Evolutionary conservation across 495 filamentous ascomycete species (phyloP).

Genomic region (Podospora bellae-mahoneyi): DNA sequence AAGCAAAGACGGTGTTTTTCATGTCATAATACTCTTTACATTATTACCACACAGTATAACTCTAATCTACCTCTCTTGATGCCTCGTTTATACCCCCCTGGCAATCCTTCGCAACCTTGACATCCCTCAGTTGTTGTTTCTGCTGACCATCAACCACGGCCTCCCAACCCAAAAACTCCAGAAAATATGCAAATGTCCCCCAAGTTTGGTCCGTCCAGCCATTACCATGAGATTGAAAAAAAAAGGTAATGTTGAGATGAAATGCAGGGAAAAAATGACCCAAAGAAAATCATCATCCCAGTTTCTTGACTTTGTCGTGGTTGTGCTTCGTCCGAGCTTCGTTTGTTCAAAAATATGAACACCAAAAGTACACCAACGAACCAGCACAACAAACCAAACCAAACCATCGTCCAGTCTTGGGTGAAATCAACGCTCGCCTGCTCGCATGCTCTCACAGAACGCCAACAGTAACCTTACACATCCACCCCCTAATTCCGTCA

Average conservation of each 20-base stretch:
- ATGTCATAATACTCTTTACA: no score
- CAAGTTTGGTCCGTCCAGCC: constrained; percentile 9
- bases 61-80: no score
- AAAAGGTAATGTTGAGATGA: background rate
- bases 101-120: no score
- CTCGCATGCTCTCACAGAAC: background rate
- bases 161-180: background rate
- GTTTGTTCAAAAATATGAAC: background rate
- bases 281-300: background rate
- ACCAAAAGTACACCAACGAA: background rate
- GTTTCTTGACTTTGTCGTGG: background rate
- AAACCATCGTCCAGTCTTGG: background rate
- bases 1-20: no score
- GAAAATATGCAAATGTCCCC: constrained; percentile 15
- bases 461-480: background rate
- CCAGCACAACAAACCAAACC: no score
- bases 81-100: no score
- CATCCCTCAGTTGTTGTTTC: no score
- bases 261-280: background rate
- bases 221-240: background rate
- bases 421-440: background rate
- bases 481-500: constrained; percentile 6
- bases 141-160: background rate
- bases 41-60: no score
- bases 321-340: background rate